Evolutionary conservation across 352 stramenopile genomes (phyloP).

Genomic region (Elongisporangium prolatum): DNA sequence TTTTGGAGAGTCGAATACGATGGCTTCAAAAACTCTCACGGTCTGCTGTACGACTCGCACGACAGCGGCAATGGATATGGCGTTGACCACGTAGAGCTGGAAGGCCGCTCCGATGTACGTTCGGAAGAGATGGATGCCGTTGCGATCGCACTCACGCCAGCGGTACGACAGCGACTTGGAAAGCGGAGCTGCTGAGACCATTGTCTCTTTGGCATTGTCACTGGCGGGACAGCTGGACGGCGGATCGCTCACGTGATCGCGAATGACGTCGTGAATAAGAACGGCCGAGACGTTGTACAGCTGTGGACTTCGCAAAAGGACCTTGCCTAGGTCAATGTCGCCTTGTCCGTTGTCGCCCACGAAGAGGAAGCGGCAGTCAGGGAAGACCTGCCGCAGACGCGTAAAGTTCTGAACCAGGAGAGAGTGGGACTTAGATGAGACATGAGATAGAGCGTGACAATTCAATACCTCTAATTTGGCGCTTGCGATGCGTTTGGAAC

Average conservation of each 20-base stretch:
- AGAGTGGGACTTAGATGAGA: not conserved
- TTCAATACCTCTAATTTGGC: conserved; percentile 57
- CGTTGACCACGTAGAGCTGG: conserved; percentile 40
- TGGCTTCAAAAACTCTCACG: conserved; percentile 38
- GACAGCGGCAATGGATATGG: conserved; percentile 49
- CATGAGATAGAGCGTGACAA: not conserved
- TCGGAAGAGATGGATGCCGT: conserved; percentile 65
- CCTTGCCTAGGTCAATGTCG: conserved; percentile 77
- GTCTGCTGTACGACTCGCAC: conserved; percentile 63
- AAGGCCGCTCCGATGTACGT: conserved; percentile 78
- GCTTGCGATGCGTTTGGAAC: conserved; percentile 55
- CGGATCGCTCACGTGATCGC: conserved; percentile 36
- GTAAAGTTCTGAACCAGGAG: conserved; percentile 53
- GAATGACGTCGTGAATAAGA: conserved; percentile 81
- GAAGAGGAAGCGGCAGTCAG: conserved; percentile 74
- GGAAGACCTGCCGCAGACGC: conserved; percentile 63
- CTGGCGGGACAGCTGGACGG: conserved; percentile 5
- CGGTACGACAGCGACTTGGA: conserved; percentile 40
- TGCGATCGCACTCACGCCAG: conserved; percentile 53
- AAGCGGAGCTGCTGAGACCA: conserved; percentile 6
- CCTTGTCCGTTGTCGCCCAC: conserved; percentile 80
- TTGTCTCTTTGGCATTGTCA: not conserved
- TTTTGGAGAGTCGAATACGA: conserved; percentile 52
- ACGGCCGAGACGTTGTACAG: conserved; percentile 54
- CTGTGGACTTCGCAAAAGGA: conserved; percentile 42